Evolutionary conservation across 1,284 basidiomycete genomes (phyloP).

Genomic region (Naganishia sp.): DNA sequence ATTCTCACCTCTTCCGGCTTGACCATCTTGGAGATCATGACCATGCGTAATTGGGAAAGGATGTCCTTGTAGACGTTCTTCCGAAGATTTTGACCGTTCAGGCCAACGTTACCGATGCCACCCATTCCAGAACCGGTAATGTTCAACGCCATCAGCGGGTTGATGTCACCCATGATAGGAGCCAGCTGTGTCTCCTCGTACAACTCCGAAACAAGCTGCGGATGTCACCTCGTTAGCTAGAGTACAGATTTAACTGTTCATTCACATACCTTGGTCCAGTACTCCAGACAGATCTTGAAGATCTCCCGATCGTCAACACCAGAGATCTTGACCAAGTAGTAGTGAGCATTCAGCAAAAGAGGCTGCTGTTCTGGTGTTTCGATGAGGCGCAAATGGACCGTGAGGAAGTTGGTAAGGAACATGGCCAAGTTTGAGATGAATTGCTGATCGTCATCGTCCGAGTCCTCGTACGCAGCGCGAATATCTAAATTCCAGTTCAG

Average conservation of each 20-base stretch:
- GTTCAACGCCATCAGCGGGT: constrained; percentile 89
- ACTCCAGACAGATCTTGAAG: constrained; percentile 99
- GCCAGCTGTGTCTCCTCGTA: constrained; percentile 88
- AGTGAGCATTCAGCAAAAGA: constrained; percentile 91
- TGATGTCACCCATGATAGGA: constrained; percentile 84
- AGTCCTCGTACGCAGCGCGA: constrained; percentile 85
- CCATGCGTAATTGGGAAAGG: constrained; percentile 87
- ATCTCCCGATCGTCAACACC: constrained; percentile 98
- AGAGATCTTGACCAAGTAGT: constrained; percentile 98
- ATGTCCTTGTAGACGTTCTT: constrained; percentile 96
- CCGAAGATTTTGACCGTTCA: constrained; percentile 72
- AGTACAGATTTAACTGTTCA: background rate
- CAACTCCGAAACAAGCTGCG: constrained; percentile 87
- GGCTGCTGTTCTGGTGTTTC: constrained; percentile 91
- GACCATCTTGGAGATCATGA: constrained; percentile 99
- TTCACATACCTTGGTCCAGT: constrained; percentile 75
- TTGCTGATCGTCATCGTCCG: constrained; percentile 92
- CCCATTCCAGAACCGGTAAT: constrained; percentile 63
- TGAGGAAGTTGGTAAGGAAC: constrained; percentile 96
- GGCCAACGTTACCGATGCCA: constrained; percentile 56
- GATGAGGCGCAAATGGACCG: constrained; percentile 84
- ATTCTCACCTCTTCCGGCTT: constrained; percentile 92
- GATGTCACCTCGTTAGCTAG: no score
- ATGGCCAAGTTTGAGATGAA: constrained; percentile 95
- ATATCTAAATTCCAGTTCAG: constrained; percentile 61